Base-by-base conservation (phyloP, 352 stramenopile genomes). In the Globisporangium canariense region DNA sequence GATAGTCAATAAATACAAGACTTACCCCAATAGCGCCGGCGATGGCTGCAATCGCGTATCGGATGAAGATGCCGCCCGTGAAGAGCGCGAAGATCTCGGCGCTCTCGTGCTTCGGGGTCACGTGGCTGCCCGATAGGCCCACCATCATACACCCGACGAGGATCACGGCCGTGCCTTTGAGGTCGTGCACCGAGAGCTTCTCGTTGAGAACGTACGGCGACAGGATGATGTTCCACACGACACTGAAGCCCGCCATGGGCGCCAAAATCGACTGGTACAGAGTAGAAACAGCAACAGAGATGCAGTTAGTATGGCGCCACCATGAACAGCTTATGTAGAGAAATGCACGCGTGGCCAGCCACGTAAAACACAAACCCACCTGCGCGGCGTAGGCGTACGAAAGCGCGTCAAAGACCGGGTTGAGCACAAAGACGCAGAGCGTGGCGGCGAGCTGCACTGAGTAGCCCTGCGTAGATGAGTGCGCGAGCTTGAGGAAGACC, bases 221-320 rank as follows among this genome's bases (percentile, higher is more conserved):
- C 14, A 95, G 66, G 20, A 95, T 70, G 57, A 95, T 93, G 60
- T 95, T 95, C 86, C 86, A 95, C 49, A 95, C 84, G 49, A 95
- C 86, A 56, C 86, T 95, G 68, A 91, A 95, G 49, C 86, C 86
- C 2, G 86, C 84, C 86, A 95, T 95, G 2, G 86, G 86, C 20
- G 86, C 86, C 45, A 95, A 73, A 55, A 95, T 92, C 22, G 84
- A 93, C 81, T 95, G 47, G 30, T 18, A 59, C 30, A 34, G 20
- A 52, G n/a, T 30, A 53, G 25, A 25, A 36, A 5, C 43, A 38
- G 28, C 18, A 54, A 38, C 32, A 32, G 40, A 10, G 9, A 4
- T 8, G 18, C 10, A 58, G 34, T 18, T 54, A 40, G 40, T 25
- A 50, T 36, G 25, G 10, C 4, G 11, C 10, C 22, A 36, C 47